These are phyloP conservation scores for Durusdinium trenchii DNA, from an alignment of 73 alveolate species.

Conservation along the genomic window DNA sequence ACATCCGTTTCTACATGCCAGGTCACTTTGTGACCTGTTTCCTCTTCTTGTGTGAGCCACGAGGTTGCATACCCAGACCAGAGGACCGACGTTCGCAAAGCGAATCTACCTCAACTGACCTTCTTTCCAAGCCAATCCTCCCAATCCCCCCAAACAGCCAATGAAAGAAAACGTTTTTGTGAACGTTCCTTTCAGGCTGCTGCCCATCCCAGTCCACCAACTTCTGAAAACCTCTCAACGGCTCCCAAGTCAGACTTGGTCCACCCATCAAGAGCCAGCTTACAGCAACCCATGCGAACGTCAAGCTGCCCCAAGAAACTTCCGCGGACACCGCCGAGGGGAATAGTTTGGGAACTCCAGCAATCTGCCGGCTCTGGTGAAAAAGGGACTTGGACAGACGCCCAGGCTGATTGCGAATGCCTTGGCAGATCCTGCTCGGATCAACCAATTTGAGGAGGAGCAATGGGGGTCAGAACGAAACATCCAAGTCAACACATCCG, in stretches of 20 bases:
- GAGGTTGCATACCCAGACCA: too few relatives aligned
- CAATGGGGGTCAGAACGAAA: not conserved
- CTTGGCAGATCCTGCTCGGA: constrained; percentile 79
- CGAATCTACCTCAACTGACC: too few relatives aligned
- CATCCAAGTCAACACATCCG: too few relatives aligned
- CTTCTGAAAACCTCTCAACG: not conserved
- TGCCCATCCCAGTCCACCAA: too few relatives aligned
- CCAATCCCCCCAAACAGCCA: too few relatives aligned
- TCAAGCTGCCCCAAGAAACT: not conserved
- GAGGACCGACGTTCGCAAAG: too few relatives aligned
- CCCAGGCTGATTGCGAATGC: constrained; percentile 70
- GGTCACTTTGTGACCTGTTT: too few relatives aligned
- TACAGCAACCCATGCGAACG: not conserved
- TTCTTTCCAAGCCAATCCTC: too few relatives aligned
- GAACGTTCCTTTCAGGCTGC: too few relatives aligned
- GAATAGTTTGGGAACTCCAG: not conserved
- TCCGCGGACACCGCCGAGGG: not conserved
- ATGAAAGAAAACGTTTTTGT: too few relatives aligned
- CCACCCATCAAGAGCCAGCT: not conserved
- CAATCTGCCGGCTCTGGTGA: not conserved
- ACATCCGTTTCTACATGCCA: too few relatives aligned
- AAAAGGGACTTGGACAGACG: not conserved
- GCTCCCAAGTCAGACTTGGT: not conserved
- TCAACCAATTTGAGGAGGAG: constrained; percentile 85
- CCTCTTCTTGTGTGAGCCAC: too few relatives aligned